Percentiles rank a stretch among this genome's conserved stretches.
These are phyloP conservation scores for Fusarium protoensiforme DNA, from an alignment of 2,329 filamentous ascomycete genomes.

Conservation along the genomic window DNA sequence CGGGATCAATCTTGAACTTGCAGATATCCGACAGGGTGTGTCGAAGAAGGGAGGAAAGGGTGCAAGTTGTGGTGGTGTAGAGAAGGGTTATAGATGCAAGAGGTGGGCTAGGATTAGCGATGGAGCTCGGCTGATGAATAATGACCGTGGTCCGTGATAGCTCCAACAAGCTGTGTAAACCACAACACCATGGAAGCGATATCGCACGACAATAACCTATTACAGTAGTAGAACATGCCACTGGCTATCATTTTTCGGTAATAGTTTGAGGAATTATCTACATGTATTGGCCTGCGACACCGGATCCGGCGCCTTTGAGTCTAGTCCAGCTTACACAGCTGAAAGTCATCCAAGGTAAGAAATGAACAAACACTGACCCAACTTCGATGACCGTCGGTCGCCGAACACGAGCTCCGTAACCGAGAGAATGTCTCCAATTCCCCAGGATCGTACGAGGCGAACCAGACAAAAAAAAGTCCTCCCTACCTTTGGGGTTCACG, in stretches of 20 bases:
- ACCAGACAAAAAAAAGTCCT: slow-evolving; percentile 11
- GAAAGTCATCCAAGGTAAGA: not conserved
- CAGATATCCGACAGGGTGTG: not conserved
- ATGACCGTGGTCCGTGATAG: slow-evolving; percentile 27
- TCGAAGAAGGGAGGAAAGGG: not conserved
- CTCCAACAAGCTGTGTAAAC: slow-evolving; percentile 1
- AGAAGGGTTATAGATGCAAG: slow-evolving; percentile 1
- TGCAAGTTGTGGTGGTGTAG: slow-evolving; percentile 1
- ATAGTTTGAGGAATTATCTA: not conserved
- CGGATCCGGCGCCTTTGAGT: not conserved
- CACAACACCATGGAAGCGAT: slow-evolving; percentile 1
- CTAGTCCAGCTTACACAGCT: not conserved
- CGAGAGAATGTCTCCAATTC: slow-evolving; percentile 6
- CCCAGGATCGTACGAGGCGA: not conserved
- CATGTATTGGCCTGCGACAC: not conserved
- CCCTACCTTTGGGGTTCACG: not conserved
- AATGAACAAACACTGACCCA: not conserved
- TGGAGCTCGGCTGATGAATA: slow-evolving; percentile 40
- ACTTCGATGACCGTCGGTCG: slow-evolving; percentile 37
- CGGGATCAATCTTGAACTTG: not conserved
- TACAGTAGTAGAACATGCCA: not conserved
- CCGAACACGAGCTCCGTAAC: slow-evolving; percentile 26
- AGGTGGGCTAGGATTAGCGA: slow-evolving; percentile 17
- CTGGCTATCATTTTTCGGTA: slow-evolving; percentile 1
- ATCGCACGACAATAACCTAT: not conserved